Base-by-base conservation (phyloP, 768 basidiomycete genomes). In the Termitomyces bulborhizus region DNA sequence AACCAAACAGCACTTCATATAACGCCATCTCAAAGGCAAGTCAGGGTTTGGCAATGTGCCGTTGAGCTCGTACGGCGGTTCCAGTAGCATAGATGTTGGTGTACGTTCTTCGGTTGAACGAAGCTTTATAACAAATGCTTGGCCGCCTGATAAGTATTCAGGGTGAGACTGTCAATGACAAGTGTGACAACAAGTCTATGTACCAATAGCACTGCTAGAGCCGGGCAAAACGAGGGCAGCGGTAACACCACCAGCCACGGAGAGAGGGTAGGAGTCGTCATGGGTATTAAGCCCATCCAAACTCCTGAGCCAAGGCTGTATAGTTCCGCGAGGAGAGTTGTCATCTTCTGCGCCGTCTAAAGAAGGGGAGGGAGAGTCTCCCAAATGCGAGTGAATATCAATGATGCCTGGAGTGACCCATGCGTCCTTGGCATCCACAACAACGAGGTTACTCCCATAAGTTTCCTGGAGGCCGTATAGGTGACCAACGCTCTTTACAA, bases 321-420 rank as follows among this genome's bases (percentile, higher is more conserved):
- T 64, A 12, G 68, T 74, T 16, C 70, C 75, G 51, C 81, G 75
- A 34, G 65, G 16, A 11, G 85, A 86, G 64, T 86, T 84, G 27
- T 63, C 76, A 61, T 90, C 89, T 13, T 51, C 55, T 2, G 77
- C 69, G 16, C 84, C 86, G n/a, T 62, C 53, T 1, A 89, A 69
- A 0, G 41, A 62, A 0, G 88, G 87, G 0, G 78, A 68, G 12
- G 82, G 60, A 18, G 63, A 71, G 34, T 82, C 77, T 15, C 83
- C 86, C 40, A 87, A 61, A 63, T 91, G 88, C 1, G 84, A 85
- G 67, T 89, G 87, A 48, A 84, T 68, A 63, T 86, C 83, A 37
- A 86, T 73, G 53, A 85, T 72, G 13, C 81, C 90, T n/a, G 91
- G 89, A 0, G 90, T 89, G 11, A 92, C 77, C 90, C 90, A 93